Base-by-base conservation (phyloP, 164 flowering plant species). In the Vitis riparia region DNA sequence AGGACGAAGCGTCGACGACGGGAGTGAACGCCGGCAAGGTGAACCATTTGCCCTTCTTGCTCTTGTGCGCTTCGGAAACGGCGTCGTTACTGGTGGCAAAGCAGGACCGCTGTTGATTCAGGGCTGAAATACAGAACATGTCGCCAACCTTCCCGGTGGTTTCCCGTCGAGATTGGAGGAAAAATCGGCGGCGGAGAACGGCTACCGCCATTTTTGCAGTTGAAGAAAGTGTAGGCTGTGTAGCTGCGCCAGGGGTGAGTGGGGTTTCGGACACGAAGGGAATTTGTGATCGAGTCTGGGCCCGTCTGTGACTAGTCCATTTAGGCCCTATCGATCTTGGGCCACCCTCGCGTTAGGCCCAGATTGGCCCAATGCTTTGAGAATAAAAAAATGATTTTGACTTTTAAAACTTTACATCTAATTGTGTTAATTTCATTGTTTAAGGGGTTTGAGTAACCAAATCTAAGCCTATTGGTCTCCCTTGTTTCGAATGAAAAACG, bases 11-110 rank as follows among this genome's bases (percentile, higher is more conserved):
- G 61, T 76, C 65, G 47, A 82, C 13, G 16, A 81, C 58, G 67
- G 81, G 65, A 70, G 76, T 63, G 70, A 77, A 87, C 2, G 97
- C 83, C 57, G 94, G 97, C 13, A 93, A 73, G 5, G 85, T 83
- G 51, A 85, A 68, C 98, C 97, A 91, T 71, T 84, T 78, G 11
- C 80, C 80, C 64, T 64, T 78, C 47, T 73, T 58, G 15, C 56
- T 52, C 19, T 61, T 66, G 9, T 23, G 23, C 9, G 11, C 44
- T 29, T 53, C 47, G 9, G 56, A 16, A 16, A 12, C 65, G 32
- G 44, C 19, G 2, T 12, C 51, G 37, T 37, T 15, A 0, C 65
- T 16, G 56, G 79, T 50, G 47, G 72, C 11, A 61, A 44, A 76
- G 19, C 16, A 51, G 19, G 57, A 68, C 1, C 29, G 44, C 57